Base-by-base conservation (phyloP, 2,329 filamentous ascomycete genomes). In the Coniochaeta sp. region DNA sequence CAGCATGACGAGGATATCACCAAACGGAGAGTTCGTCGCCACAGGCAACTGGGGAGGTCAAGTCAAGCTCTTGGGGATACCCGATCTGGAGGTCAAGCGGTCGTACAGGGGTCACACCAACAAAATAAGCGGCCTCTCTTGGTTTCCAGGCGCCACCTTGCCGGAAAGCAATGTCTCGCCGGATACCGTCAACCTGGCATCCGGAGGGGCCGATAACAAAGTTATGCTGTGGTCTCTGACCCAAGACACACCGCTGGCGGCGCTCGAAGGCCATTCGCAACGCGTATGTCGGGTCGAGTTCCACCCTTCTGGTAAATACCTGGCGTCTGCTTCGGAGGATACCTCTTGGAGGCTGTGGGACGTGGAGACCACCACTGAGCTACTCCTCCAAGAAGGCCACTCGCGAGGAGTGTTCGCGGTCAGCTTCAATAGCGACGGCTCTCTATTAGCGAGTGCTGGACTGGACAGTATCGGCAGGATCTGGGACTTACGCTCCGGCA, bases 331-430 rank as follows among this genome's bases (percentile, higher is more conserved):
- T 7, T 96, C 92, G 0, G 95, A 95, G 68, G 95, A 99, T 71
- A 96, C 92, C 2, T 96, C 95, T 0, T 99, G 95, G 95, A 86
- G 93, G 52, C 79, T 99, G 36, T 99, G 95, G 93, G 93, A 98
- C 71, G 86, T 98, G 0, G 87, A 91, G 66, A 95, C 89, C 0
- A 90, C 87, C 0, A 88, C 88, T 2, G 93, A 98, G 70, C 76
- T 98, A 1, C 80, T 96, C 1, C 80, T 96, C 1, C 95, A 99
- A 73, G 93, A 98, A 75, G 95, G 95, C 1, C 95, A 99, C 72
- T 96, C 92, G 10, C 86, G 93, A 59, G 95, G 96, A 63, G 95
- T 98, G 14, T 98, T 95, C 69, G 84, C 92, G 0, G 84, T 98
- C 58, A 86, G 87, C 69, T 98, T 98, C 78, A 96, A 96, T 71